Evolutionary conservation across 2,329 filamentous ascomycete species (phyloP).

Genomic region (Xylariaceae sp.): DNA sequence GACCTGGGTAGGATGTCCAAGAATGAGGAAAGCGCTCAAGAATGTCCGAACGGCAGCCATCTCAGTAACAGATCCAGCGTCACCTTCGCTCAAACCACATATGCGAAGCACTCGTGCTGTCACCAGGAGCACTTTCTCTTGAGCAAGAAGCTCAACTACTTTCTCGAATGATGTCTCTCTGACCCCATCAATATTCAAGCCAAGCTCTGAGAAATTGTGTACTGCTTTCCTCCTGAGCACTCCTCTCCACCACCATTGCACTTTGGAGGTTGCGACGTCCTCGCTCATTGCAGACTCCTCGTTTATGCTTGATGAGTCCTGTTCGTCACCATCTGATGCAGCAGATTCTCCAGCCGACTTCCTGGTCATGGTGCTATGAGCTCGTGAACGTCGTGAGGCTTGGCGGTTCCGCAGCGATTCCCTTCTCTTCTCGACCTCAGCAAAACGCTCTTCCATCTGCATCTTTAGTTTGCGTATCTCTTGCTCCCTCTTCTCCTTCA

Average conservation of each 20-base stretch:
- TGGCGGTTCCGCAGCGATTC: constrained; percentile 67
- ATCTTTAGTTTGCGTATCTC: constrained; percentile 72
- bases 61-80: constrained; percentile 67
- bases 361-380: constrained; percentile 55
- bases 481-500: constrained; percentile 80
- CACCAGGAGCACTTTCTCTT: constrained; percentile 68
- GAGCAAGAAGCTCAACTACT: constrained; percentile 72
- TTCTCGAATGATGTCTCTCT: constrained; percentile 75
- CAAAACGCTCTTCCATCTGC: constrained; percentile 81
- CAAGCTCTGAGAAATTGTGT: constrained; percentile 69
- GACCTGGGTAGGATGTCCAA: constrained; percentile 80
- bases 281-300: constrained; percentile 61
- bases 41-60: constrained; percentile 78
- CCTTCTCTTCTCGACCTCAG: constrained; percentile 76
- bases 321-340: constrained; percentile 58
- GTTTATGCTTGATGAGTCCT: constrained; percentile 55
- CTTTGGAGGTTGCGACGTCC: constrained; percentile 67
- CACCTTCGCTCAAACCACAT: constrained; percentile 72
- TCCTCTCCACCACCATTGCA: constrained; percentile 75
- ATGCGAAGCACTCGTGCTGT: constrained; percentile 73
- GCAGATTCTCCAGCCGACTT: constrained; percentile 40
- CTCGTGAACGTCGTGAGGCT: constrained; percentile 59
- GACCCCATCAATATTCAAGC: constrained; percentile 74
- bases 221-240: constrained; percentile 64
- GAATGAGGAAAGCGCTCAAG: constrained; percentile 78